phyloP scores from a whole-genome alignment of 2,329 filamentous ascomycete genomes.

The Hymenoscyphus fructigenus region DNA sequence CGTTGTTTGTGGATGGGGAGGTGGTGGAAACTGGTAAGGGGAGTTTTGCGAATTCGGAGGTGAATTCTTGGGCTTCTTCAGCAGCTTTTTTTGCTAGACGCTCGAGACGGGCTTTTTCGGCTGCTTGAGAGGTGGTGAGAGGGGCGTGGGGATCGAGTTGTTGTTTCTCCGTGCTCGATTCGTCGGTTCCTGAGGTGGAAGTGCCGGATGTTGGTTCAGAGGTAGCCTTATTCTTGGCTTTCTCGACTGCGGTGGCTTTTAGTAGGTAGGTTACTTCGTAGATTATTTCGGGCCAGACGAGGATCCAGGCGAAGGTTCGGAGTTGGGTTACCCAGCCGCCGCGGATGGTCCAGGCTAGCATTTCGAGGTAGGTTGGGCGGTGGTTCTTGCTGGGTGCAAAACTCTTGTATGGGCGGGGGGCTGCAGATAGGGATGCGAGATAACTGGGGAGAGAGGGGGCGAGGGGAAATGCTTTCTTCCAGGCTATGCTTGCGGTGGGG shows the following conservation, averaged over 20 bases:
- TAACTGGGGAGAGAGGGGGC: conserved; percentile 83
- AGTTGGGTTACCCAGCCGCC: conserved; percentile 93
- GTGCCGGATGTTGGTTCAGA: conserved; percentile 20
- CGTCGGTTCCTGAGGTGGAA: conserved; percentile 21
- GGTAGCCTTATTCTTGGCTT: conserved; percentile 34
- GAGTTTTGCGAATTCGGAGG: conserved; percentile 32
- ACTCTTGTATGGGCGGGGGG: conserved; percentile 77
- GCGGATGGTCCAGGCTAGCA: conserved; percentile 89
- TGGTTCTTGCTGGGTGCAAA: conserved; percentile 88
- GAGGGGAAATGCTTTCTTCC: conserved; percentile 77
- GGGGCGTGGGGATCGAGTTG: conserved; percentile 32
- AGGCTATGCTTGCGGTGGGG: conserved; percentile 66
- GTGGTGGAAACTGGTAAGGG: conserved; percentile 48
- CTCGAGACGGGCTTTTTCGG: conserved; percentile 60
- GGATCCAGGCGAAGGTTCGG: conserved; percentile 85
- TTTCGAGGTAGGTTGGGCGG: conserved; percentile 82
- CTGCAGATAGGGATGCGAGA: conserved; percentile 76
- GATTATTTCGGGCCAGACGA: conserved; percentile 79
- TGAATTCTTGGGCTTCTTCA: conserved; percentile 25
- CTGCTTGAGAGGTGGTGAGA: conserved; percentile 51
- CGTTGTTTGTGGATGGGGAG: conserved; percentile 56
- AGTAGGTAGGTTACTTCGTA: conserved; percentile 74
- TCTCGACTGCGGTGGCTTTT: conserved; percentile 52
- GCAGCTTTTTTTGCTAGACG: conserved; percentile 57
- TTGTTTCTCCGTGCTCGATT: conserved; percentile 29